Evolutionary conservation across 345 rosid genomes (phyloP).

Genomic region (Kernera saxatilis): DNA sequence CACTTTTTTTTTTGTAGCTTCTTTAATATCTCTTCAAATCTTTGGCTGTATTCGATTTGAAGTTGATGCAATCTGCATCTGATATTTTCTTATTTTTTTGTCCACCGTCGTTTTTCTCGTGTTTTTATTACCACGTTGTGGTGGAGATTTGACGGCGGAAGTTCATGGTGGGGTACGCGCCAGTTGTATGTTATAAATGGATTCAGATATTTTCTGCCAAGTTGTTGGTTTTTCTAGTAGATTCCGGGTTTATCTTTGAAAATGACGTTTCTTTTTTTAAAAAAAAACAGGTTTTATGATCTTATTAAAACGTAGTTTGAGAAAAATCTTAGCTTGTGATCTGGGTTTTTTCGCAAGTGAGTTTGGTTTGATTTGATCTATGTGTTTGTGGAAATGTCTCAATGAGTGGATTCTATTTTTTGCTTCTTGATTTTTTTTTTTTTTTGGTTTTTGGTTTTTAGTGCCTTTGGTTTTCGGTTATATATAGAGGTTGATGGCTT

Average conservation of each 20-base stretch:
- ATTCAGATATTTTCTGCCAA: conserved; percentile 44
- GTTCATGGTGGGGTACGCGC: conserved; percentile 27
- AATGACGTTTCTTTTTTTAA: conserved; percentile 9
- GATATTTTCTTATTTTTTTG: conserved; percentile 3
- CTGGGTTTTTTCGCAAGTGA: background rate
- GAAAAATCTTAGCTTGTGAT: conserved; percentile 8
- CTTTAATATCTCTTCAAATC: background rate
- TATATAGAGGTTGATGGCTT: conserved; percentile 30
- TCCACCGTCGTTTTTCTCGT: background rate
- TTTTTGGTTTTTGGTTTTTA: background rate
- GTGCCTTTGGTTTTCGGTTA: background rate
- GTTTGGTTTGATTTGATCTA: background rate
- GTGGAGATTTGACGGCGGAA: conserved; percentile 48
- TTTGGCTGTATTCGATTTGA: conserved; percentile 24
- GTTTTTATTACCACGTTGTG: conserved; percentile 37
- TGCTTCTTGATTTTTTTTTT: background rate
- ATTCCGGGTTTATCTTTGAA: conserved; percentile 34
- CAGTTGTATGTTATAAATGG: conserved; percentile 27
- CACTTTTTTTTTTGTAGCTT: background rate
- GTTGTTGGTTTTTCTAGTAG: conserved; percentile 37
- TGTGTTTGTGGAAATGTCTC: conserved; percentile 9
- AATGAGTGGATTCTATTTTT: background rate
- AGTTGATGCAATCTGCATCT: conserved; percentile 3
- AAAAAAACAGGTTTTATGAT: background rate
- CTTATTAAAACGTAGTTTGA: background rate